These are phyloP conservation scores for Jackrogersella multiformis DNA, from an alignment of 495 filamentous ascomycete genomes.

Conservation along the genomic window DNA sequence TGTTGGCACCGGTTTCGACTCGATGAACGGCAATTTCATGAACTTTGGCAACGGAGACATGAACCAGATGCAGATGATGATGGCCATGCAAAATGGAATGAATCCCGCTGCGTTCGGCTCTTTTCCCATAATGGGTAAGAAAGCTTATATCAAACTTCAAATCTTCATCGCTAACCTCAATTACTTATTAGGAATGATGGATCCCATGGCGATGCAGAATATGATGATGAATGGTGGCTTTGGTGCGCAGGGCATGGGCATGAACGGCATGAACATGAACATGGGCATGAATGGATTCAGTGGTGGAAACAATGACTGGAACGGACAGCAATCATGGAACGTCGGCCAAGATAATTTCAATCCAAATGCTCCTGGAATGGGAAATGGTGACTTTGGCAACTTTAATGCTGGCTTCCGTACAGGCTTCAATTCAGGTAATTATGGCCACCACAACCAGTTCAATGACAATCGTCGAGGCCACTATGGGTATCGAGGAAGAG, in stretches of 20 bases:
- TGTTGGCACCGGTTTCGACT: constrained; percentile 58
- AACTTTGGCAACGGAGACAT: constrained; percentile 72
- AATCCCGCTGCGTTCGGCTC: constrained; percentile 65
- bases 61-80: constrained; percentile 76
- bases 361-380: constrained; percentile 80
- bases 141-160: background rate
- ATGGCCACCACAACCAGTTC: constrained; percentile 65
- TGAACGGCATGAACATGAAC: constrained; percentile 90
- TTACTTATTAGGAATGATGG: constrained; percentile 79
- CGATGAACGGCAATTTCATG: constrained; percentile 69
- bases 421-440: constrained; percentile 68
- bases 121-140: constrained; percentile 90
- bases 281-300: constrained; percentile 87
- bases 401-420: constrained; percentile 77
- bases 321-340: constrained; percentile 78
- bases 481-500: constrained; percentile 66
- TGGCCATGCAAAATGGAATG: constrained; percentile 80
- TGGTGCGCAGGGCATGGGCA: constrained; percentile 83
- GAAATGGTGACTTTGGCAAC: constrained; percentile 81
- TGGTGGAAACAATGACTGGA: constrained; percentile 71
- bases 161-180: constrained; percentile 40
- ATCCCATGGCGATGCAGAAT: constrained; percentile 87
- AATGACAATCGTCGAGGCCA: constrained; percentile 72
- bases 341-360: constrained; percentile 74
- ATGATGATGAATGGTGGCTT: constrained; percentile 86